phyloP scores from a whole-genome alignment of 305 asterid species.

The Petunia hybrid region DNA sequence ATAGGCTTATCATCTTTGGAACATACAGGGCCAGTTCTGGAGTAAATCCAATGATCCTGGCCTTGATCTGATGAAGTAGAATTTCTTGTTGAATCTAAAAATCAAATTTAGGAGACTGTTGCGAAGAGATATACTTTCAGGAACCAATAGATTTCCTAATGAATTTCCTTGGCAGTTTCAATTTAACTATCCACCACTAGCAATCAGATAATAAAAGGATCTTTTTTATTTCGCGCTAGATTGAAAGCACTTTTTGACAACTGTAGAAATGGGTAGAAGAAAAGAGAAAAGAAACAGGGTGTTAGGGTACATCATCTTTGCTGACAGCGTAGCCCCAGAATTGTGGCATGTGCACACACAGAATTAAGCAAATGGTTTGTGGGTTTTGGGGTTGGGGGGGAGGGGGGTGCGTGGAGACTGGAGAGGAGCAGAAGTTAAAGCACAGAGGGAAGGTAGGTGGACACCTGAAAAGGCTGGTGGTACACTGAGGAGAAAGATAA shows the following conservation, averaged over 20 bases:
- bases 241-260: not conserved
- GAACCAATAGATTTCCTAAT: not conserved
- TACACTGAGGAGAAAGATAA: not conserved
- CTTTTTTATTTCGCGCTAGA: no score
- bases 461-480: no score
- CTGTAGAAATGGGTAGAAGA: not conserved
- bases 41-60: slow-evolving; percentile 5
- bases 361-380: no score
- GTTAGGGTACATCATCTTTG: not conserved
- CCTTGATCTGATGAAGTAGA: not conserved
- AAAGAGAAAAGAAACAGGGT: not conserved
- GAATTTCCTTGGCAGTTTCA: not conserved
- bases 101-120: not conserved
- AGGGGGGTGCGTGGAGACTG: no score
- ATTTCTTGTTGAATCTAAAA: not conserved
- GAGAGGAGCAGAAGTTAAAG: no score
- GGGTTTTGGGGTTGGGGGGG: no score
- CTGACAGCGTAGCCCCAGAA: not conserved
- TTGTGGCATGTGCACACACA: not conserved
- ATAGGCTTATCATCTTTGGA: not conserved
- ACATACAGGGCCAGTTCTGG: not conserved
- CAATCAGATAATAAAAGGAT: no score
- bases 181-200: slow-evolving; percentile 2
- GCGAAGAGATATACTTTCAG: not conserved
- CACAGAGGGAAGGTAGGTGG: no score